A percentile compares a stretch with the other conserved stretches of the same genome.
Evolutionary conservation across 495 filamentous ascomycete genomes (phyloP).

Genomic region (Aspergillus carlsbadensis): DNA sequence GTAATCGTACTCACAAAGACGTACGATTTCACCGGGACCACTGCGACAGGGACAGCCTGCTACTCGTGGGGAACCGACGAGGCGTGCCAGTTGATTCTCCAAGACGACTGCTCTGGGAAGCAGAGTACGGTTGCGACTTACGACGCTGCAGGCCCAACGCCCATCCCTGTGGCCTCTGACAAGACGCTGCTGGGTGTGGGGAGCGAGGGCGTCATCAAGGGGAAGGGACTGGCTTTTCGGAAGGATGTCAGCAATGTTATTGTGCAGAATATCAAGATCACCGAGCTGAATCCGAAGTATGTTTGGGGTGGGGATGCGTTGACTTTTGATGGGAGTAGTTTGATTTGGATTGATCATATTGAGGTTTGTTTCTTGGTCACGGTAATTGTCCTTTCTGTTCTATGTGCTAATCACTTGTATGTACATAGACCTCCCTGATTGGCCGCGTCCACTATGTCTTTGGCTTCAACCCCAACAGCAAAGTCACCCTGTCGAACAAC

Average conservation of each 20-base stretch:
- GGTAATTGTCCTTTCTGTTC: constrained; percentile 10
- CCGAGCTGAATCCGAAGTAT: constrained; percentile 45
- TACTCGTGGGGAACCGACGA: constrained; percentile 40
- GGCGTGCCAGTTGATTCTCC: constrained; percentile 49
- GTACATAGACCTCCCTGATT: constrained; percentile 37
- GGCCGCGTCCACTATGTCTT: constrained; percentile 45
- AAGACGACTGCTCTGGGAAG: constrained; percentile 46
- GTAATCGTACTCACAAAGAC: constrained; percentile 35
- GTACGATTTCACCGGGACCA: constrained; percentile 38
- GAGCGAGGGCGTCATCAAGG: constrained; percentile 39
- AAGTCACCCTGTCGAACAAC: constrained; percentile 45
- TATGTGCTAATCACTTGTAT: no score
- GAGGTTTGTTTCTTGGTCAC: constrained; percentile 23
- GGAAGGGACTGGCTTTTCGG: constrained; percentile 44
- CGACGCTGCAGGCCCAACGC: constrained; percentile 38
- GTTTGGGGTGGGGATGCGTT: constrained; percentile 50
- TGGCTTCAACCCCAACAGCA: constrained; percentile 34
- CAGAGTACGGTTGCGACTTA: constrained; percentile 20
- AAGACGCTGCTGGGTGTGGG: constrained; percentile 45
- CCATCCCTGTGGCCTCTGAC: constrained; percentile 42
- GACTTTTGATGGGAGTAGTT: constrained; percentile 35
- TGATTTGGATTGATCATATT: constrained; percentile 50
- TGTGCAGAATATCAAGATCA: constrained; percentile 49
- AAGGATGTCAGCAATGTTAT: constrained; percentile 44
- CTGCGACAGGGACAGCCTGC: constrained; percentile 38